These are phyloP conservation scores for Multifurca ochricompacta DNA, from an alignment of 768 basidiomycete genomes.

Conservation along the genomic window DNA sequence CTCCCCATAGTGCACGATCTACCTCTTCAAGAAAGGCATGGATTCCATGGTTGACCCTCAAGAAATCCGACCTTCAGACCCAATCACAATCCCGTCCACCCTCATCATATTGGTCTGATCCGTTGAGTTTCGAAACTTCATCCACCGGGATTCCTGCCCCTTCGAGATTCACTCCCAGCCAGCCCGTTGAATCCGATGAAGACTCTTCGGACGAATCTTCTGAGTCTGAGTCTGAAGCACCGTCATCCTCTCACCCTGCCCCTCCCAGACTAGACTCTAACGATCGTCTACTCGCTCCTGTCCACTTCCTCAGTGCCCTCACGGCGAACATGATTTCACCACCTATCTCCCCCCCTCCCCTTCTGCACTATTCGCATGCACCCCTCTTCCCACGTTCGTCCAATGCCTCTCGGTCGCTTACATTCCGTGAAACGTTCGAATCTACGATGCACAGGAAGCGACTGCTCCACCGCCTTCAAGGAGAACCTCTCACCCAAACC, in stretches of 20 bases:
- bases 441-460: constrained; percentile 41
- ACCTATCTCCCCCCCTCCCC: constrained; percentile 36
- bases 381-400: constrained; percentile 46
- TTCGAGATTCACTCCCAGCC: background rate
- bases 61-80: constrained; percentile 6
- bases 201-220: constrained; percentile 19
- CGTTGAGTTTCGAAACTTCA: background rate
- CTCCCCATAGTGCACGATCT: constrained; percentile 28
- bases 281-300: constrained; percentile 26
- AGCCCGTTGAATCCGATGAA: constrained; percentile 16
- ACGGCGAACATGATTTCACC: constrained; percentile 40
- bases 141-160: background rate
- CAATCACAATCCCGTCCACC: background rate
- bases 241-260: constrained; percentile 9
- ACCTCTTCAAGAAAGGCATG: constrained; percentile 33
- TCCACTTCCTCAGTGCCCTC: constrained; percentile 33
- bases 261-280: background rate
- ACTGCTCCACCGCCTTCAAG: constrained; percentile 39
- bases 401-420: constrained; percentile 33
- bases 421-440: constrained; percentile 34
- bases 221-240: constrained; percentile 24
- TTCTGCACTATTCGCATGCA: constrained; percentile 31
- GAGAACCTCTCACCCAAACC: constrained; percentile 29
- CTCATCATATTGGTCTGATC: background rate
- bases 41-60: constrained; percentile 48